Evolutionary conservation across 148 eudicot genomes (phyloP).

Genomic region (Cornus kousa): DNA sequence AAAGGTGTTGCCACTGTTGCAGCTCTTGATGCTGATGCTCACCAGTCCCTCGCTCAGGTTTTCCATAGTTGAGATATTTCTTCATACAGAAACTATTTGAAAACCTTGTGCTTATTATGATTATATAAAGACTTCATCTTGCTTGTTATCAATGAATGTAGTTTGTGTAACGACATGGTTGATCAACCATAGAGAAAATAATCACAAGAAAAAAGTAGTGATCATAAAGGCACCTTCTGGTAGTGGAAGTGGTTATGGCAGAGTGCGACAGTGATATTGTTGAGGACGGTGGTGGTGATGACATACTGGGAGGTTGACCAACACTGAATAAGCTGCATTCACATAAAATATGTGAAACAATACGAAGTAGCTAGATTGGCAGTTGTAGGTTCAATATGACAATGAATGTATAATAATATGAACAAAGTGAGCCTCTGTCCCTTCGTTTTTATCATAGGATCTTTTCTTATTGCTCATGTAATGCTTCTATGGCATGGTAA

Average conservation of each 20-base stretch:
- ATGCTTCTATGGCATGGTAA: neutral
- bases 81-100: neutral
- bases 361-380: neutral
- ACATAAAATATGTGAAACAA: neutral
- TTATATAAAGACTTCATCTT: neutral
- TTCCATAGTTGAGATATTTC: constrained; percentile 6
- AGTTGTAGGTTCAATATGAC: neutral
- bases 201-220: neutral
- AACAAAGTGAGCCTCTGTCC: neutral
- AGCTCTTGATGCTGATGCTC: constrained; percentile 98
- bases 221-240: neutral
- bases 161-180: neutral
- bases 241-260: neutral
- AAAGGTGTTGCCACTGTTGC: constrained; percentile 96
- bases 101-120: neutral
- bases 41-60: constrained; percentile 90
- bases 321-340: neutral
- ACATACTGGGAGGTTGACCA: neutral
- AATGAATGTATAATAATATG: neutral
- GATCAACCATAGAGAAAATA: neutral
- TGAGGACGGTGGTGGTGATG: neutral
- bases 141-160: neutral
- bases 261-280: neutral
- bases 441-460: neutral
- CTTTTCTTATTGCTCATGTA: no score